Evolutionary conservation across 2,329 filamentous ascomycete genomes (phyloP), one percentile per base, ranked within the genome.

Genomic region (Corniculantispora saksenae): DNA sequence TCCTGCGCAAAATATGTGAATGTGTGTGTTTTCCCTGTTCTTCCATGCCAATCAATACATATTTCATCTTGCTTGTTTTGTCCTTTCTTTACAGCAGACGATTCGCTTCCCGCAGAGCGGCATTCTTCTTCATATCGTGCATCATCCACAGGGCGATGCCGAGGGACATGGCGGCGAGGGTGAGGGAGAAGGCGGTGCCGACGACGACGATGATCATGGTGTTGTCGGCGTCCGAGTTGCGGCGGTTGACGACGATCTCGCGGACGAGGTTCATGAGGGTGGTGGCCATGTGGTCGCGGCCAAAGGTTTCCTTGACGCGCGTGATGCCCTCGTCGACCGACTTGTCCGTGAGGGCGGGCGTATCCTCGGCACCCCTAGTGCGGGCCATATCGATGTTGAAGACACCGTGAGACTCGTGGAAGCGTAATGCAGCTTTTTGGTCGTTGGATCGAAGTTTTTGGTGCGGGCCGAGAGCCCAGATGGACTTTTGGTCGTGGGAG

Each of bases 241-340:
- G 72, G 66, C 2, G 71, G 48, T 25, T 67, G 61, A 32, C 71
- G 72, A 54, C 69, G 68, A 10, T 68, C 67, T 38, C 43, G 53
- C 61, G 61, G 17, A 63, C 61, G 43, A 93, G 87, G 0, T 76
- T 78, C 67, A 97, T 91, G 17, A 97, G 78, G 35, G 86, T 83
- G 72, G 89, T 82, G 0, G 92, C 92, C 93, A 99, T 96, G 71
- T 91, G 91, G 48, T 85, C 86, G 62, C 92, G 86, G 0, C 91
- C 92, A 77, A 98, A 98, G 53, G 89, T 83, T 0, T 80, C 80
- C 66, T 84, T 82, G 0, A 97, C 94, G 63, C 94, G 84, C 63
- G 84, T 76, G 27, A 83, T 84, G 0, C 93, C 94, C 23, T 77
- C 76, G 56, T 70, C 75, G 47, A 72, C 67, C 17, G 75, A 75